Percentiles rank a stretch among this genome's conserved stretches.
Evolutionary conservation across 495 filamentous ascomycete genomes (phyloP).

Genomic region (Daldinia decipiens): DNA sequence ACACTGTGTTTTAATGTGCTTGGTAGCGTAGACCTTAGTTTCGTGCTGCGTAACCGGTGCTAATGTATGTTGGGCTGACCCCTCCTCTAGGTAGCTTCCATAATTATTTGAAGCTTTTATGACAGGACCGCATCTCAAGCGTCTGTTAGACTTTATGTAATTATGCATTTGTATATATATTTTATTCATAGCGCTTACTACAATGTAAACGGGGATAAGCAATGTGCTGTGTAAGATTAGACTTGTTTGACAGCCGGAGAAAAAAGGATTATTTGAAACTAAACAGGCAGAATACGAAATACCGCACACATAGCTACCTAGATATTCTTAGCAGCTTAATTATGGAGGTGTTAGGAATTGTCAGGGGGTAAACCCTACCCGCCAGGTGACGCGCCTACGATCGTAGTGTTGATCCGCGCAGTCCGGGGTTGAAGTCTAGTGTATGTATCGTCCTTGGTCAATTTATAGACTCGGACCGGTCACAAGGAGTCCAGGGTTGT

Average conservation of each 20-base stretch:
- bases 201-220: slow-evolving; percentile 4
- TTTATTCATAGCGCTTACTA: not conserved
- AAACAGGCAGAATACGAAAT: slow-evolving; percentile 25
- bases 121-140: slow-evolving; percentile 11
- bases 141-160: slow-evolving; percentile 23
- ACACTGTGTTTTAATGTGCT: slow-evolving; percentile 10
- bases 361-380: slow-evolving; percentile 42
- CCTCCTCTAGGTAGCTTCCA: not conserved
- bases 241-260: slow-evolving; percentile 1
- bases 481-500: slow-evolving; percentile 24
- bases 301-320: slow-evolving; percentile 7
- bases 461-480: slow-evolving; percentile 40
- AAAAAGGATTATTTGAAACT: slow-evolving; percentile 33
- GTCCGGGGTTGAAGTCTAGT: slow-evolving; percentile 42
- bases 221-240: not conserved
- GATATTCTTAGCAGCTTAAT: slow-evolving; percentile 36
- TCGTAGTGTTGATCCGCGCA: slow-evolving; percentile 42
- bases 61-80: slow-evolving; percentile 2
- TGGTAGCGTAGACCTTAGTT: not conserved
- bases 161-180: not conserved
- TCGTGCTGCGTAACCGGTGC: not conserved
- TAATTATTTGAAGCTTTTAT: not conserved
- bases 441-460: slow-evolving; percentile 34
- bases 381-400: slow-evolving; percentile 43
- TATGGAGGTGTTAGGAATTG: slow-evolving; percentile 13